These are phyloP conservation scores for Tetragonia tetragonoides DNA, from an alignment of 148 eudicot species.

Conservation along the genomic window DNA sequence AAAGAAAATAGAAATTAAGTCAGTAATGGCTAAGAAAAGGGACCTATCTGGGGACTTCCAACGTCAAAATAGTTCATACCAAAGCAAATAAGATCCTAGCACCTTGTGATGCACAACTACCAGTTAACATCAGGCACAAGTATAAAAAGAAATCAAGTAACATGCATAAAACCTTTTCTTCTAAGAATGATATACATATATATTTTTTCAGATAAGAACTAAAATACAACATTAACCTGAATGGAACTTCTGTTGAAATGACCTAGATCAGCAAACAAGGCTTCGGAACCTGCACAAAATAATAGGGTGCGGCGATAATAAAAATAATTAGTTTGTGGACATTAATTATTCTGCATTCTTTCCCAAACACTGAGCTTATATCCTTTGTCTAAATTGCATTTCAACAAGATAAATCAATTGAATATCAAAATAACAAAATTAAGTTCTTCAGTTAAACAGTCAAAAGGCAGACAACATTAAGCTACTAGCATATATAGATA, in stretches of 20 bases:
- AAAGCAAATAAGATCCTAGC: background rate
- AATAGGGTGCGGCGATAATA: background rate
- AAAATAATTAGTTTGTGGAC: background rate
- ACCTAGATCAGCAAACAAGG: conserved; percentile 72
- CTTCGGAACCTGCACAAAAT: conserved; percentile 60
- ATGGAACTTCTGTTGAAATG: conserved; percentile 58
- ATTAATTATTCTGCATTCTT: background rate
- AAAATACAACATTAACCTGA: conserved; percentile 36
- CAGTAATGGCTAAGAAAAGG: background rate
- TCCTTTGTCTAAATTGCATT: background rate
- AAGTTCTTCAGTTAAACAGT: background rate
- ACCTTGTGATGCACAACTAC: background rate
- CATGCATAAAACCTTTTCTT: background rate
- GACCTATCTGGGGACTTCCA: background rate
- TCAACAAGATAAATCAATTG: background rate
- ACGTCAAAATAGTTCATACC: background rate
- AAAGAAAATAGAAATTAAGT: background rate
- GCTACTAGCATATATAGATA: background rate
- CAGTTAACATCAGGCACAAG: background rate
- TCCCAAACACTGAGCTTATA: background rate
- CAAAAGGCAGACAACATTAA: background rate
- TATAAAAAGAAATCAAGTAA: background rate
- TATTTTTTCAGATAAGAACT: too few relatives aligned
- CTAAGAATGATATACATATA: background rate
- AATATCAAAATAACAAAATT: background rate